Base-by-base conservation (phyloP, 192 early-diverging fungal species). In the Spinellus fusiger region DNA sequence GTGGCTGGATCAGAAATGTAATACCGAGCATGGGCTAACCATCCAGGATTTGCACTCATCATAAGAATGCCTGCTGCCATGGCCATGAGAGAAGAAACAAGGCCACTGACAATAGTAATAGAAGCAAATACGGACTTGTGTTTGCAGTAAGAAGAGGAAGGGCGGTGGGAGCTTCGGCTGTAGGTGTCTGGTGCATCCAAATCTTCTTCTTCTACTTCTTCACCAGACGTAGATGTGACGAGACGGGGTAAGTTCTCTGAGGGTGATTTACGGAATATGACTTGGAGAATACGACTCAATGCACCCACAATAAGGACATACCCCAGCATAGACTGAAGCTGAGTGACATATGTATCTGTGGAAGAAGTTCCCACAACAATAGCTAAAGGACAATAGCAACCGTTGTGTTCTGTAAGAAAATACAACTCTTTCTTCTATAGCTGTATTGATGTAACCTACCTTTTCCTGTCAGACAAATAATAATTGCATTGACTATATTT, bases 381-480 rank as follows among this genome's bases (percentile, higher is more conserved):
- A 26, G 34, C 48, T 61, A 60, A 12, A 37, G 35, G 13, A 6
- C 6, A 37, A 37, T 37, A 37, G 6, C 35, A 37, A 37, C 13
- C 6, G 6, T 37, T 37, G 35, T 6, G 7, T 37, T 6, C 35
- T 37, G 6, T 9, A 9, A 9, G 6, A 13, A 9, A 9, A 9
- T 37, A 13, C 13, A 9, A 9, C 13, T 6, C 35, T 37, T 37
- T 37, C 7, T 37, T 37, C 13, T n/a, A n/a, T n/a, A n/a, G n/a
- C n/a, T 44, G 40, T 18, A n/a, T 44, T 44, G 1, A 3, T 44
- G 22, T 28, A 4, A 9, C 6, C 46, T 40, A 70, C 70, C 62
- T 73, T 60, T 15, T 46, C 73, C 77, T 20, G 70, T 78, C 26
- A 75, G 49, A 13, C 68, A 58, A 15, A 78, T 66, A 40, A 78